Percentiles rank a stretch among this genome's conserved stretches.
These are phyloP conservation scores for Yamadazyma dushanensis DNA, from an alignment of 1,139 yeast species.

Conservation along the genomic window DNA sequence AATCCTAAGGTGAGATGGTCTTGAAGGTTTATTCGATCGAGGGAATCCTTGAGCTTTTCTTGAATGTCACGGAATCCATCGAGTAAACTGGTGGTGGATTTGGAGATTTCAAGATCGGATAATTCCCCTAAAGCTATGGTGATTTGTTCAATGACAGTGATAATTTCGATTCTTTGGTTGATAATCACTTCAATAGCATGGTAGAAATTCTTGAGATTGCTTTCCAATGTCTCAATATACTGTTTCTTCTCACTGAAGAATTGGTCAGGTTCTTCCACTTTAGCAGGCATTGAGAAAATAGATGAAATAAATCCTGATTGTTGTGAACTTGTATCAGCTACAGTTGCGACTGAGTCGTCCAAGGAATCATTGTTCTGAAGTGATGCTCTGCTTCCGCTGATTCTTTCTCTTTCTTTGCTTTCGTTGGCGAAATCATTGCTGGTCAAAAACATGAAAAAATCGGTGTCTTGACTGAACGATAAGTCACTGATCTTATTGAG, in stretches of 20 bases:
- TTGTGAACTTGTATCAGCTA: conserved; percentile 26
- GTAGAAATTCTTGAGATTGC: conserved; percentile 67
- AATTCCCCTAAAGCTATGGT: conserved; percentile 68
- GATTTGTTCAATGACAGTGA: conserved; percentile 42
- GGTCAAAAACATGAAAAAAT: conserved; percentile 75
- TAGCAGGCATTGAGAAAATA: conserved; percentile 55
- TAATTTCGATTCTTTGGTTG: conserved; percentile 72
- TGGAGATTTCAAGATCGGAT: conserved; percentile 75
- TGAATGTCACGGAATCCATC: conserved; percentile 69
- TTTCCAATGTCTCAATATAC: conserved; percentile 71
- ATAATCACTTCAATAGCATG: conserved; percentile 75
- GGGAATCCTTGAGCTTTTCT: conserved; percentile 65
- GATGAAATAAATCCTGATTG: conserved; percentile 63
- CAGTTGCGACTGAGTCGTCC: conserved; percentile 24
- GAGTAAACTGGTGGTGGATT: conserved; percentile 57
- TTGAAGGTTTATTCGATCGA: conserved; percentile 79
- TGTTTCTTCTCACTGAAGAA: conserved; percentile 70
- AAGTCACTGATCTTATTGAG: conserved; percentile 63
- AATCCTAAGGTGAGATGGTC: conserved; percentile 86
- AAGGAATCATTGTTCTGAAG: conserved; percentile 42
- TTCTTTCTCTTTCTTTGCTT: conserved; percentile 61
- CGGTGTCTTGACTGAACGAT: conserved; percentile 63
- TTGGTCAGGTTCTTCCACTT: conserved; percentile 75
- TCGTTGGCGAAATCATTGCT: conserved; percentile 69
- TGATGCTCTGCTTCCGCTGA: conserved; percentile 54